These are phyloP conservation scores for Dactylellina parvicollis DNA, from an alignment of 2,329 filamentous ascomycete genomes.

Conservation along the genomic window DNA sequence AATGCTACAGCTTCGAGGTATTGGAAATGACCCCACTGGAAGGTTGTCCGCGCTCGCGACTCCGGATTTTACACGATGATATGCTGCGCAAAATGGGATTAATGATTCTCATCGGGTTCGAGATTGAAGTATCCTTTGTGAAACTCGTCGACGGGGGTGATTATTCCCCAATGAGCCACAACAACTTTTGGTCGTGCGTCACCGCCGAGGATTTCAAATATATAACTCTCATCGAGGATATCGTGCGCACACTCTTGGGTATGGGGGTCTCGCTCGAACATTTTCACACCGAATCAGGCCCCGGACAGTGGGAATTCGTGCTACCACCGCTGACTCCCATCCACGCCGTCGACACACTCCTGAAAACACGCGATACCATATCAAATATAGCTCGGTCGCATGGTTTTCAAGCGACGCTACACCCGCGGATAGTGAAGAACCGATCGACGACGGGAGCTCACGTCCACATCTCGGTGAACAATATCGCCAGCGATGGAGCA, in stretches of 20 bases:
- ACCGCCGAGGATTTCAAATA: neutral
- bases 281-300: conserved; percentile 58
- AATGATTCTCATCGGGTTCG: conserved; percentile 10
- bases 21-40: neutral
- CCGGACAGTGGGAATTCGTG: conserved; percentile 59
- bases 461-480: conserved; percentile 57
- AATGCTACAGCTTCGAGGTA: neutral
- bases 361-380: conserved; percentile 57
- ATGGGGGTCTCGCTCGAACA: conserved; percentile 57
- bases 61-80: neutral
- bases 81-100: neutral
- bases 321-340: conserved; percentile 56
- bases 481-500: too few relatives aligned
- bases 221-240: conserved; percentile 51
- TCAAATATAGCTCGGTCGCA: conserved; percentile 37
- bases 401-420: conserved; percentile 56
- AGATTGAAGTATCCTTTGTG: conserved; percentile 23
- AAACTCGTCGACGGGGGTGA: too few relatives aligned
- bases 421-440: conserved; percentile 54
- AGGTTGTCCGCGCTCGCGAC: conserved; percentile 2
- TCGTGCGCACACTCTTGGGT: conserved; percentile 45
- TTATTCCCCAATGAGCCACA: neutral
- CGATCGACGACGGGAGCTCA: conserved; percentile 57
- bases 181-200: conserved; percentile 7
- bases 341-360: conserved; percentile 57